A percentile compares a stretch with the other conserved stretches of the same genome.
These are phyloP conservation scores for Fusarium dlaminii DNA, from an alignment of 2,329 filamentous ascomycete species.

Conservation along the genomic window DNA sequence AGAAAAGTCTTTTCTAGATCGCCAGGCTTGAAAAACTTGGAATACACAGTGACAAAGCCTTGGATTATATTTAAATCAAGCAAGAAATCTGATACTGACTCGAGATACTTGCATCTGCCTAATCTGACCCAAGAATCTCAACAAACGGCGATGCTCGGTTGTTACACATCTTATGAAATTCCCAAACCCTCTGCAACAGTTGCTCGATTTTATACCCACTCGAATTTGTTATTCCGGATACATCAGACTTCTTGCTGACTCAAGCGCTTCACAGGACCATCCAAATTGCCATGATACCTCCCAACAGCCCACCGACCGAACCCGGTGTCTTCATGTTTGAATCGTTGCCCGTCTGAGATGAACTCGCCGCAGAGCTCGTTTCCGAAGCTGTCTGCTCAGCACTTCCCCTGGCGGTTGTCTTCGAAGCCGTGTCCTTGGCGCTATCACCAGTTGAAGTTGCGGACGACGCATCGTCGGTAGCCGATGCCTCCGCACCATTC, in stretches of 20 bases:
- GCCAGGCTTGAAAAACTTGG: rapidly evolving
- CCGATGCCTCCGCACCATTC: not conserved
- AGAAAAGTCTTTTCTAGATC: not conserved
- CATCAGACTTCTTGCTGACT: too few species aligned
- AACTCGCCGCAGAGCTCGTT: not conserved
- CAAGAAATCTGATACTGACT: too few species aligned
- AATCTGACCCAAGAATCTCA: not conserved
- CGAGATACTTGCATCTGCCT: not conserved
- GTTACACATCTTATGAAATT: not conserved
- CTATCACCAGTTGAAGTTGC: not conserved
- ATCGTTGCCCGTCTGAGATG: not conserved
- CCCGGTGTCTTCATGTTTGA: not conserved
- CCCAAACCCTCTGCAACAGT: rapidly evolving
- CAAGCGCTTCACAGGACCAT: not conserved
- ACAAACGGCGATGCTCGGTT: not conserved
- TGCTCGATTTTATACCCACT: rapidly evolving
- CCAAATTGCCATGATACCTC: constrained; percentile 1
- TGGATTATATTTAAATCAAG: too few species aligned
- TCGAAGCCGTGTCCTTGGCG: not conserved
- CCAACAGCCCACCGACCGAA: not conserved
- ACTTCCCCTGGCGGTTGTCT: not conserved
- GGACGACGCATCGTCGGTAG: not conserved
- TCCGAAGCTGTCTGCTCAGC: not conserved
- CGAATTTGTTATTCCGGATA: rapidly evolving
- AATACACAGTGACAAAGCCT: rapidly evolving